phyloP scores from a whole-genome alignment of 495 filamentous ascomycete species.

The Aspergillus cristatus region DNA sequence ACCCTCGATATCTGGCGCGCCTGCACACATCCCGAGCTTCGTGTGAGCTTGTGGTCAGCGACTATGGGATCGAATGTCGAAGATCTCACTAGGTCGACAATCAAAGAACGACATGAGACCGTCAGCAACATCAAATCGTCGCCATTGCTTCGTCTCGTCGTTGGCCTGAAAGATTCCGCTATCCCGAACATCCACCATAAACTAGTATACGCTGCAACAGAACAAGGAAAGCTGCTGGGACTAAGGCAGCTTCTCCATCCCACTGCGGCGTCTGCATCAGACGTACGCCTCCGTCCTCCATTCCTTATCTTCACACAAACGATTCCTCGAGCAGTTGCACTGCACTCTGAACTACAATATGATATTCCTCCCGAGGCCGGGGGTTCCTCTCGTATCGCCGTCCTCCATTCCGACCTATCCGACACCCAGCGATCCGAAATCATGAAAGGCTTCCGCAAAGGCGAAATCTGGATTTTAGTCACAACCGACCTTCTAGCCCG shows the following conservation, averaged over 20 bases:
- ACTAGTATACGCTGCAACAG: constrained; percentile 83
- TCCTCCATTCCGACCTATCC: constrained; percentile 79
- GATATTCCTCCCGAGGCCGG: constrained; percentile 86
- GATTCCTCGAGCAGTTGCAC: constrained; percentile 76
- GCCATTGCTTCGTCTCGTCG: constrained; percentile 70
- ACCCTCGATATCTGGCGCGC: constrained; percentile 79
- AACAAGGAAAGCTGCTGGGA: constrained; percentile 86
- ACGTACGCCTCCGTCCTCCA: constrained; percentile 65
- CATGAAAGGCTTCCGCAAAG: constrained; percentile 82
- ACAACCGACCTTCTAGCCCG: constrained; percentile 89
- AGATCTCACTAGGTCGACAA: constrained; percentile 55
- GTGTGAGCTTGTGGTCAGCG: constrained; percentile 82
- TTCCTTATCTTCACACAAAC: constrained; percentile 95
- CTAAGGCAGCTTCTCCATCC: constrained; percentile 89
- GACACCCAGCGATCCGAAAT: constrained; percentile 64
- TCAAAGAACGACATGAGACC: constrained; percentile 38
- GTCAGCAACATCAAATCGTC: constrained; percentile 19
- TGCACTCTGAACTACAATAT: constrained; percentile 85
- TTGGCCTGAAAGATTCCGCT: constrained; percentile 90
- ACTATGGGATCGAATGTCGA: constrained; percentile 95
- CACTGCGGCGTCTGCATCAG: constrained; percentile 44
- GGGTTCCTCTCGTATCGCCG: constrained; percentile 75
- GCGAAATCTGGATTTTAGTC: constrained; percentile 92
- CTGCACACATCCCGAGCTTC: constrained; percentile 55
- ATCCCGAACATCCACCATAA: constrained; percentile 85